Conservation (phyloP, 306 rosid species). For the Acacia crassicarpa region DNA sequence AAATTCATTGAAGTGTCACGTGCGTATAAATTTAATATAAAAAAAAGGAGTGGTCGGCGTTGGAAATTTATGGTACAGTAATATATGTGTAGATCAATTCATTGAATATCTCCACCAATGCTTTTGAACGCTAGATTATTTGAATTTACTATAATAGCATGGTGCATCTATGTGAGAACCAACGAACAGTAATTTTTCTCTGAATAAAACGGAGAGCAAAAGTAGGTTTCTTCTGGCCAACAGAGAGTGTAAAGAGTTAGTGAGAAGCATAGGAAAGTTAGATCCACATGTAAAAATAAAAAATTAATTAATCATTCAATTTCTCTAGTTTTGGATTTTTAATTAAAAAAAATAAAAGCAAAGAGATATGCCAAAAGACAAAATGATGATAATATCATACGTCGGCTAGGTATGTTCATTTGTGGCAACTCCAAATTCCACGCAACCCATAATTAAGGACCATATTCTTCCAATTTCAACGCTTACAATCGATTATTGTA, state of each 20-base stretch:
- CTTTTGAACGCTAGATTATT: neutral
- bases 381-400: neutral
- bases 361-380: neutral
- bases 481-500: neutral
- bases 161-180: neutral
- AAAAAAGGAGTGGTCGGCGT: neutral
- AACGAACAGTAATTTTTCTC: neutral
- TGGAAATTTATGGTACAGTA: neutral
- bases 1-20: neutral
- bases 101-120: neutral
- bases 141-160: neutral
- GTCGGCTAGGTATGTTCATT: neutral
- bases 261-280: too few species aligned
- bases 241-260: too few species aligned
- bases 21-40: neutral
- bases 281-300: too few species aligned
- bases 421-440: neutral
- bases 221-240: too few species aligned
- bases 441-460: neutral
- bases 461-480: neutral
- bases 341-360: neutral
- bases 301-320: too few species aligned
- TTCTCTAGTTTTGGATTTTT: too few species aligned
- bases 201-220: too few species aligned
- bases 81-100: neutral